These are phyloP conservation scores for Phytophthora citricola DNA, from an alignment of 352 stramenopile genomes.

Conservation along the genomic window DNA sequence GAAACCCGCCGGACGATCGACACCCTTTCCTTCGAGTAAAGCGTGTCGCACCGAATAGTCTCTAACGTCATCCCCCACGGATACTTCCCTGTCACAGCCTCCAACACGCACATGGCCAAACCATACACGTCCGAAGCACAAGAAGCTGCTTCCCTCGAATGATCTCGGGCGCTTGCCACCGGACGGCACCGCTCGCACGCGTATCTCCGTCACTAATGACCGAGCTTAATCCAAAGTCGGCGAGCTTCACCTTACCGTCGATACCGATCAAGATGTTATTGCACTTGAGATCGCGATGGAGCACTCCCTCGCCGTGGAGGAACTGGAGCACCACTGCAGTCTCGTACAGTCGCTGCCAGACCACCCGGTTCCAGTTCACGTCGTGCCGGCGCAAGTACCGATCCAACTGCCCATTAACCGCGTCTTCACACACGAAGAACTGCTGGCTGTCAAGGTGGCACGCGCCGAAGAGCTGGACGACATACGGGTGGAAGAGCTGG, in stretches of 20 bases:
- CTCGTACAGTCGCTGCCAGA: slow-evolving; percentile 16
- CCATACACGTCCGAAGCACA: too few relatives aligned
- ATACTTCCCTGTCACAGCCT: too few relatives aligned
- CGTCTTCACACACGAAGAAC: slow-evolving; percentile 31
- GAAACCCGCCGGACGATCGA: too few relatives aligned
- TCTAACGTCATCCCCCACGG: too few relatives aligned
- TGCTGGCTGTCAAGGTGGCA: slow-evolving; percentile 22
- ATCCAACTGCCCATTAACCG: slow-evolving; percentile 22
- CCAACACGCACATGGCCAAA: too few relatives aligned
- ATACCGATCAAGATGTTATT: slow-evolving; percentile 32
- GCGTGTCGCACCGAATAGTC: too few relatives aligned
- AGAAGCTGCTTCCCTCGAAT: too few relatives aligned
- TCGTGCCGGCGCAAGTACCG: slow-evolving; percentile 12
- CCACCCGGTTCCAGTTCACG: neutral
- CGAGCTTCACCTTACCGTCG: slow-evolving; percentile 32
- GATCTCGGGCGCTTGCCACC: too few relatives aligned
- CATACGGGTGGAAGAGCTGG: slow-evolving; percentile 21
- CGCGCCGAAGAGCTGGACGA: slow-evolving; percentile 26
- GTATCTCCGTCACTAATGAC: neutral
- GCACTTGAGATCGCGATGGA: slow-evolving; percentile 16
- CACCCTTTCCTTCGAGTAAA: too few relatives aligned
- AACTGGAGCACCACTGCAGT: slow-evolving; percentile 18
- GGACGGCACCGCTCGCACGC: too few relatives aligned
- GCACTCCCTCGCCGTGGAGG: neutral
- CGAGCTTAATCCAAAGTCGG: slow-evolving; percentile 28